Percentiles rank a stretch among this genome's conserved stretches.
Evolutionary conservation across 2,329 filamentous ascomycete species (phyloP).

Genomic region (Stromatinia cepivora): DNA sequence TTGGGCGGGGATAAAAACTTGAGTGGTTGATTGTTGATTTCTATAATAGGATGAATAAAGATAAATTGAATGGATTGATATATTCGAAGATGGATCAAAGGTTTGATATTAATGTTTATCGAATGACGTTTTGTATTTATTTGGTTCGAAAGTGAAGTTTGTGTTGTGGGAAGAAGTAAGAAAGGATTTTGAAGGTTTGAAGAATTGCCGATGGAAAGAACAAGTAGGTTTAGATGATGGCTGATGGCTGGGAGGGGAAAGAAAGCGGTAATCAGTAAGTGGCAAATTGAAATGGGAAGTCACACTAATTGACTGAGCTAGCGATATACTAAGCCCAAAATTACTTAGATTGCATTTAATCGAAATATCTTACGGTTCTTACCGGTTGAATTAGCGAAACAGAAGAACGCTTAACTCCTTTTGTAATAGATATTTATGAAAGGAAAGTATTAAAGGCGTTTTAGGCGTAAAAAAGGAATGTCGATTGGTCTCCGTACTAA

Average conservation of each 20-base stretch:
- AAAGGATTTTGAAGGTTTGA: background rate
- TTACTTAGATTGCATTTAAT: background rate
- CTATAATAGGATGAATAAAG: slow-evolving; percentile 10
- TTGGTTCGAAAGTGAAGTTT: background rate
- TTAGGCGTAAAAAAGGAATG: background rate
- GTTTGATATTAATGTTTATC: background rate
- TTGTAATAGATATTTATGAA: background rate
- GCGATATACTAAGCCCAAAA: background rate
- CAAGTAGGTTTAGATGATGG: slow-evolving; percentile 13
- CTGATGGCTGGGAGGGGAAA: slow-evolving; percentile 13
- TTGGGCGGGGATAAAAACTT: background rate
- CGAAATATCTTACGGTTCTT: background rate
- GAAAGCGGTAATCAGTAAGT: background rate
- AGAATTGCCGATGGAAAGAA: slow-evolving; percentile 14
- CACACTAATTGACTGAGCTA: background rate
- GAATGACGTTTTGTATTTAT: background rate
- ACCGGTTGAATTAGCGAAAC: background rate
- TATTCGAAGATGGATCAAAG: background rate
- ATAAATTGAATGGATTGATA: background rate
- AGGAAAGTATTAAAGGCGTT: background rate
- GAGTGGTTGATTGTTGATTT: background rate
- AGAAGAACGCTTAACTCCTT: background rate
- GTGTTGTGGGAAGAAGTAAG: background rate
- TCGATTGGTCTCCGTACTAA: slow-evolving; percentile 1
- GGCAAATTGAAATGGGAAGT: slow-evolving; percentile 11